Conservation (phyloP, 163 green algal species). For the Scenedesmus sp. region DNA sequence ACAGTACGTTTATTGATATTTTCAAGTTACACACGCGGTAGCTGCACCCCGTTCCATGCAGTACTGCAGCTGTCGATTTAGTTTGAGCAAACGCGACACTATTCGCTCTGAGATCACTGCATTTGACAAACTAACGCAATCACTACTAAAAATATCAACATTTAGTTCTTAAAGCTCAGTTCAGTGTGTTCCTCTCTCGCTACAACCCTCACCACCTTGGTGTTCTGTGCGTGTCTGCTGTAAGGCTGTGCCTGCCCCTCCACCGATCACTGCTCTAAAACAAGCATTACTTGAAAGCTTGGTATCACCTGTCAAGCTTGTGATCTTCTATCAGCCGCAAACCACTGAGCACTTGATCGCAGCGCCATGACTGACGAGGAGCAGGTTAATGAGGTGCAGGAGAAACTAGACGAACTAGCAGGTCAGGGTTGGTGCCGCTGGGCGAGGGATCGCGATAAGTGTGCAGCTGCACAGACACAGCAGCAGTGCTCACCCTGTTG, state of each 20-base stretch:
- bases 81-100: constrained; percentile 2
- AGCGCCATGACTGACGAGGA: constrained; percentile 53
- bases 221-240: neutral
- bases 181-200: neutral
- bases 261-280: neutral
- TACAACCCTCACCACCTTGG: neutral
- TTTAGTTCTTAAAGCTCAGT: no score
- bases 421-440: constrained; percentile 32
- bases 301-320: neutral
- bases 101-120: neutral
- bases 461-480: neutral
- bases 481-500: neutral
- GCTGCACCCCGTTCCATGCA: neutral
- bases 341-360: neutral
- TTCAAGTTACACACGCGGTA: neutral
- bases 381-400: constrained; percentile 47
- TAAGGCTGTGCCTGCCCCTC: neutral
- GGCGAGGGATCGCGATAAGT: neutral
- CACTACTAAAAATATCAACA: no score
- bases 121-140: neutral
- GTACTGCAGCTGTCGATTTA: constrained; percentile 13
- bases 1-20: neutral
- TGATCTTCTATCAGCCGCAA: neutral
- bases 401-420: constrained; percentile 60
- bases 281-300: neutral